A percentile compares a stretch with the other conserved stretches of the same genome.
Evolutionary conservation across 306 rosid genomes (phyloP).

Genomic region (Casuarina equisetifolia): DNA sequence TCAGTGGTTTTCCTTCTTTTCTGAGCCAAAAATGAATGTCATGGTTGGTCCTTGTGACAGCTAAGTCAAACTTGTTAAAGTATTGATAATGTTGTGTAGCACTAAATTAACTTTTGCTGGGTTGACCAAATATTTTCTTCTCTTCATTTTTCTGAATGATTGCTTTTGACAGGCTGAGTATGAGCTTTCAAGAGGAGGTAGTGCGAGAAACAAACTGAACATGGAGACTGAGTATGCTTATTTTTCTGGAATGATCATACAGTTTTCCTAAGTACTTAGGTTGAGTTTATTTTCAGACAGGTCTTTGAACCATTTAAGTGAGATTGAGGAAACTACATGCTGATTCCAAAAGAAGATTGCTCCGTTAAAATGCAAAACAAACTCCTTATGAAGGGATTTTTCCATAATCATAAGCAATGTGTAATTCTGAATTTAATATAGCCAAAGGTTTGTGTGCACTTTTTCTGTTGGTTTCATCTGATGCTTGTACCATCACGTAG

Average conservation of each 20-base stretch:
- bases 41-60: slow-evolving; percentile 1
- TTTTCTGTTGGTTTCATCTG: not conserved
- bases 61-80: not conserved
- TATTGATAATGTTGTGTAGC: not conserved
- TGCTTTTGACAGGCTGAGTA: slow-evolving; percentile 65
- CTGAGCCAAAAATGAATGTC: not conserved
- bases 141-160: slow-evolving; percentile 25
- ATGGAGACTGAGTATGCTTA: slow-evolving; percentile 68
- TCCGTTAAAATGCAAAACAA: slow-evolving; percentile 1
- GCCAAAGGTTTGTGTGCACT: not conserved
- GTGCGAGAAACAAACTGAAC: slow-evolving; percentile 63
- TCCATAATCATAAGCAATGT: not conserved
- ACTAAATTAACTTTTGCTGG: slow-evolving; percentile 12
- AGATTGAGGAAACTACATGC: slow-evolving; percentile 4
- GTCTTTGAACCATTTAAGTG: slow-evolving; percentile 3
- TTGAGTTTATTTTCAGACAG: slow-evolving; percentile 4
- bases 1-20: not conserved
- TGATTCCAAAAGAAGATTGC: not conserved
- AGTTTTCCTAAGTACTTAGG: slow-evolving; percentile 1
- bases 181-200: slow-evolving; percentile 55
- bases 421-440: not conserved
- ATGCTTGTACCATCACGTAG: slow-evolving; percentile 5
- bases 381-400: not conserved
- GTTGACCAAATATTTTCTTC: slow-evolving; percentile 11
- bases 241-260: slow-evolving; percentile 17